A percentile compares a stretch with the other conserved stretches of the same genome.
Evolutionary conservation across 129 eudicot species (phyloP).

Genomic region (Flaveria linearis): DNA sequence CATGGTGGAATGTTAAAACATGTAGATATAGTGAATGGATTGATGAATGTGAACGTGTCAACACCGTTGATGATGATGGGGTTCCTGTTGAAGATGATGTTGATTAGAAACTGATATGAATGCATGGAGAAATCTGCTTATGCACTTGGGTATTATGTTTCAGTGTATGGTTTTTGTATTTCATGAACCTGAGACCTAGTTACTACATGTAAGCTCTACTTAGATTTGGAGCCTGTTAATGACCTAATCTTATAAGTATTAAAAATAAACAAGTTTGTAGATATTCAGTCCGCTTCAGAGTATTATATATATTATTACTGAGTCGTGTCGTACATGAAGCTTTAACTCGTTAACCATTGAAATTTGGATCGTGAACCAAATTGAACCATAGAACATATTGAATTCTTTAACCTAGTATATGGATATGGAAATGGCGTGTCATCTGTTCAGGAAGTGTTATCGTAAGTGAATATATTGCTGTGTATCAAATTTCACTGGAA

Average conservation of each 20-base stretch:
- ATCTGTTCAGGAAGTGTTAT: too few species aligned
- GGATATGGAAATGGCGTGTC: too few species aligned
- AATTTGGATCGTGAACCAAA: too few species aligned
- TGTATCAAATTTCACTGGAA: too few species aligned
- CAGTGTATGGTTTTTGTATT: neutral
- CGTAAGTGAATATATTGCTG: too few species aligned
- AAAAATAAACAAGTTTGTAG: slow-evolving; percentile 32
- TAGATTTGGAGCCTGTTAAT: neutral
- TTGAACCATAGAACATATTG: too few species aligned
- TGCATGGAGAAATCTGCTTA: slow-evolving; percentile 22
- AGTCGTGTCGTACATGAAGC: too few species aligned
- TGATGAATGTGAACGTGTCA: slow-evolving; percentile 93
- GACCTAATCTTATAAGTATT: slow-evolving; percentile 18
- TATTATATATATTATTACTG: neutral
- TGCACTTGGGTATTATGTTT: neutral
- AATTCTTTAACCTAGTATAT: too few species aligned
- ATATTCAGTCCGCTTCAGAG: slow-evolving; percentile 18
- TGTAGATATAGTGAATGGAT: slow-evolving; percentile 98
- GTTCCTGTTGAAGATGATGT: slow-evolving; percentile 46
- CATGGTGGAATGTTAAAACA: slow-evolving; percentile 13
- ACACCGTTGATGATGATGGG: slow-evolving; percentile 82
- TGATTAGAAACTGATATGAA: slow-evolving; percentile 26
- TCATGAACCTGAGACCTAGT: slow-evolving; percentile 28
- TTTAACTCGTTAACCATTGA: too few species aligned
- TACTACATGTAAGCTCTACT: slow-evolving; percentile 15